Evolutionary conservation across 116 monocot genomes (phyloP).

Genomic region (Cymodocea nodosa): DNA sequence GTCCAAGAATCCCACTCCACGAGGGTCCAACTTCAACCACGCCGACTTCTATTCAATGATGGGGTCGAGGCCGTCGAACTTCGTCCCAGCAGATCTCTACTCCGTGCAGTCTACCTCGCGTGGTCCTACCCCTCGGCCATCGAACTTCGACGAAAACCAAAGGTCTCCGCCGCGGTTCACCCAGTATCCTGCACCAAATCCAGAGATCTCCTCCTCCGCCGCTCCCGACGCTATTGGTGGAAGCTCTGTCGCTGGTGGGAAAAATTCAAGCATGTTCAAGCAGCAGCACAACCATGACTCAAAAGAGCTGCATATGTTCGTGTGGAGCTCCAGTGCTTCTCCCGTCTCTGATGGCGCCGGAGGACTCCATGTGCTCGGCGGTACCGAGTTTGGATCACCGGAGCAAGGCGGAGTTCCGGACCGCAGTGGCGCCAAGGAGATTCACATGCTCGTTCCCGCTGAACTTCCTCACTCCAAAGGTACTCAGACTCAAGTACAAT

Average conservation of each 20-base stretch:
- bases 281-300: conserved; percentile 8
- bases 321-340: conserved; percentile 37
- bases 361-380: not conserved
- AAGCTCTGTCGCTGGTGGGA: not conserved
- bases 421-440: conserved; percentile 57
- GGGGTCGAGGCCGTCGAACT: conserved; percentile 51
- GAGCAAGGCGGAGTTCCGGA: not conserved
- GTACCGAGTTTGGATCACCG: not conserved
- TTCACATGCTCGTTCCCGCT: conserved; percentile 67
- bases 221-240: not conserved
- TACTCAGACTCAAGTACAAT: not conserved
- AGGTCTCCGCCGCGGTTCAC: not conserved
- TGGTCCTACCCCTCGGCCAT: conserved; percentile 42
- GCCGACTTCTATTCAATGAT: conserved; percentile 52
- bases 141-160: conserved; percentile 56
- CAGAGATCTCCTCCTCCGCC: conserved; percentile 13
- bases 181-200: conserved; percentile 29
- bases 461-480: conserved; percentile 33
- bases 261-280: conserved; percentile 11
- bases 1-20: conserved; percentile 57
- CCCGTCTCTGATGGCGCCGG: conserved; percentile 40
- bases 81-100: conserved; percentile 46
- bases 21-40: conserved; percentile 74
- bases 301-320: conserved; percentile 38
- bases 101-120: conserved; percentile 56